Evolutionary conservation across 345 rosid species (phyloP).

Genomic region (Tarenaya hassleriana): DNA sequence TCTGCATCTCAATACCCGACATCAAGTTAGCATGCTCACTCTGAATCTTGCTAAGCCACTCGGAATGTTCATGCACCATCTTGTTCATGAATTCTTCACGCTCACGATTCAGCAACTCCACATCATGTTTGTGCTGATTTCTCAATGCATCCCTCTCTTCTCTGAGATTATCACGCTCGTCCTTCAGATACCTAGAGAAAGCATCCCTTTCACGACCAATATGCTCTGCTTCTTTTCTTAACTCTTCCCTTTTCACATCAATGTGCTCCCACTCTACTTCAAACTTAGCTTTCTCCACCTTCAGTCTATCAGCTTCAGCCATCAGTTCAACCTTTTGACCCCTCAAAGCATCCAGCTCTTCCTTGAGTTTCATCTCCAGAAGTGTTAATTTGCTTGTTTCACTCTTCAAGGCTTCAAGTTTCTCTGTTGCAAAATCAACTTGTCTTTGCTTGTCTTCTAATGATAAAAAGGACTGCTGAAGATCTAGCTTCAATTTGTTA

Average conservation of each 20-base stretch:
- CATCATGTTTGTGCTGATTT: slow-evolving; percentile 53
- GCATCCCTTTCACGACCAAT: slow-evolving; percentile 58
- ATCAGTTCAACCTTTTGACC: slow-evolving; percentile 65
- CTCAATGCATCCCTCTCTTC: slow-evolving; percentile 63
- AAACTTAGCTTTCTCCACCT: slow-evolving; percentile 74
- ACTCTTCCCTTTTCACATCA: slow-evolving; percentile 84
- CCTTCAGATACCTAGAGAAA: slow-evolving; percentile 63
- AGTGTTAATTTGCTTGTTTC: slow-evolving; percentile 66
- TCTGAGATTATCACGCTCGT: slow-evolving; percentile 68
- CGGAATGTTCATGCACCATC: slow-evolving; percentile 71
- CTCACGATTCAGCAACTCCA: slow-evolving; percentile 59
- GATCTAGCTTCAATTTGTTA: slow-evolving; percentile 48
- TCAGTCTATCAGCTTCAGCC: slow-evolving; percentile 72
- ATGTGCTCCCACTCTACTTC: slow-evolving; percentile 93
- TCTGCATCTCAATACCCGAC: slow-evolving; percentile 76
- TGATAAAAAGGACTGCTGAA: slow-evolving; percentile 49
- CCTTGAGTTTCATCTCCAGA: slow-evolving; percentile 82
- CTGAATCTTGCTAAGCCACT: slow-evolving; percentile 79
- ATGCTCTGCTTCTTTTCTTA: slow-evolving; percentile 50
- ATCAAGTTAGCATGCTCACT: slow-evolving; percentile 74
- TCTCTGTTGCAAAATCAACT: slow-evolving; percentile 58
- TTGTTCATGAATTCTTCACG: slow-evolving; percentile 80
- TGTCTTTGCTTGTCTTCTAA: slow-evolving; percentile 65
- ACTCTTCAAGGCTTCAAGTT: slow-evolving; percentile 65
- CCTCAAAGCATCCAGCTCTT: slow-evolving; percentile 81